Base-by-base conservation (phyloP, 2,329 filamentous ascomycete genomes). In the Metarhizium humberi region DNA sequence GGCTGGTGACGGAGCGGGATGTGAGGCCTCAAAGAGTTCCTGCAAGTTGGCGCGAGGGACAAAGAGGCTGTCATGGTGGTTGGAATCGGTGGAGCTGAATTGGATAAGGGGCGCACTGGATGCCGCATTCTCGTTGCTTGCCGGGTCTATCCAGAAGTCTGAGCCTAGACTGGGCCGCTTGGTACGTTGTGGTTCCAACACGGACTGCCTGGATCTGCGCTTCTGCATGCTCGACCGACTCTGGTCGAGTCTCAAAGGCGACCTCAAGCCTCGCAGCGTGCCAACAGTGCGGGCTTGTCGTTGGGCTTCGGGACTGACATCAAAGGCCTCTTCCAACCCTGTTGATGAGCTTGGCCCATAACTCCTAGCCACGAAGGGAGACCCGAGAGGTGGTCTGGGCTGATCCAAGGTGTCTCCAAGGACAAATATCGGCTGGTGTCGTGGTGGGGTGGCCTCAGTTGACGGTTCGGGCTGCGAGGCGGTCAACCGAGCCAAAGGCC, bases 331-430 rank as follows among this genome's bases (percentile, higher is more conserved):
- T 3, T 70, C 70, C 6, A 81, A 66, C 0, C 75, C 73, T 18
- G 69, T 72, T 4, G 81, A 82, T 13, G 81, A 81, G 66, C 79
- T 84, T 1, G 81, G 82, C 0, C 82, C 82, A 60, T 85, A 85
- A 60, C 81, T 85, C 58, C 73, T 78, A 36, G 80, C 75, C 20
- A 73, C 69, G 57, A 85, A 83, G 0, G 81, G 80, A 3, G 81
- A 82, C 1, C 75, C 78, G 3, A 82, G 72, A 3, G 75, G 73
- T 11, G 66, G 64, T 49, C 67, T 40, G 13, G 38, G 30, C 43
- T 52, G 53, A 52, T 49, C 50, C 40, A 45, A 34, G 13, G 67
- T 51, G 69, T 67, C 0, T 58, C 53, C 29, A 59, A 50, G 18
- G 53, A 42, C 14, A 50, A 55, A 16, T 11, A 49, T 40, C 10